Evolutionary conservation across 768 basidiomycete species (phyloP).

Genomic region (Russula ochroleuca): DNA sequence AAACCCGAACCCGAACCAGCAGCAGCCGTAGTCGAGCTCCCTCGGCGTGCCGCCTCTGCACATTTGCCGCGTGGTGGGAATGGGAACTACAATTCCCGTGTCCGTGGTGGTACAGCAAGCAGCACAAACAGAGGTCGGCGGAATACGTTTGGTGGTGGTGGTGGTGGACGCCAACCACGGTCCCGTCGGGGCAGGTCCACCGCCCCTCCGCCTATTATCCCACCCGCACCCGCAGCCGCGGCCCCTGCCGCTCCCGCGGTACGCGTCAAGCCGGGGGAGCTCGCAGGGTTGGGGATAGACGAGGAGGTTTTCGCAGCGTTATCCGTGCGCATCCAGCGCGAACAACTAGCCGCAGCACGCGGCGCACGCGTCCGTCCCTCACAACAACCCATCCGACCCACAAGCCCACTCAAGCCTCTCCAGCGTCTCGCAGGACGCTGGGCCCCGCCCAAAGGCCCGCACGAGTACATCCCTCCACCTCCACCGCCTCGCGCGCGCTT

Average conservation of each 20-base stretch:
- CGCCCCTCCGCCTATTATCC: conserved; percentile 34
- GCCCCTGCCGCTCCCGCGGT: conserved; percentile 24
- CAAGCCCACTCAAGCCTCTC: conserved; percentile 44
- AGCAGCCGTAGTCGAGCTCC: conserved; percentile 13
- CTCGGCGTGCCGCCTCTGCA: conserved; percentile 16
- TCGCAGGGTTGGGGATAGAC: conserved; percentile 67
- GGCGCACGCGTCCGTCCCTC: conserved; percentile 37
- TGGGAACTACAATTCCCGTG: conserved; percentile 8
- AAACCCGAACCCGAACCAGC: conserved; percentile 19
- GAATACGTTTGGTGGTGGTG: background rate
- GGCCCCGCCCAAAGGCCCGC: conserved; percentile 36
- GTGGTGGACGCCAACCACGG: background rate
- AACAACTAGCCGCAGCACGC: conserved; percentile 62
- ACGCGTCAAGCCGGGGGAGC: conserved; percentile 51
- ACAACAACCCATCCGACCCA: conserved; percentile 13
- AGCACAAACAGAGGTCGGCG: background rate
- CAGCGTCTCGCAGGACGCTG: conserved; percentile 40
- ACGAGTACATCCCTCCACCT: conserved; percentile 39
- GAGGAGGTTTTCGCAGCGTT: conserved; percentile 62
- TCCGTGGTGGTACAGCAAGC: conserved; percentile 18
- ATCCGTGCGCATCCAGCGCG: conserved; percentile 64
- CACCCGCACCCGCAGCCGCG: background rate
- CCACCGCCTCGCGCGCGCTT: conserved; percentile 57
- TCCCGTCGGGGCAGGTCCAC: conserved; percentile 33
- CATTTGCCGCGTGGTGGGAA: conserved; percentile 2